These are phyloP conservation scores for Pseudogymnoascus sp. DNA, from an alignment of 2,329 filamentous ascomycete species.

Conservation along the genomic window DNA sequence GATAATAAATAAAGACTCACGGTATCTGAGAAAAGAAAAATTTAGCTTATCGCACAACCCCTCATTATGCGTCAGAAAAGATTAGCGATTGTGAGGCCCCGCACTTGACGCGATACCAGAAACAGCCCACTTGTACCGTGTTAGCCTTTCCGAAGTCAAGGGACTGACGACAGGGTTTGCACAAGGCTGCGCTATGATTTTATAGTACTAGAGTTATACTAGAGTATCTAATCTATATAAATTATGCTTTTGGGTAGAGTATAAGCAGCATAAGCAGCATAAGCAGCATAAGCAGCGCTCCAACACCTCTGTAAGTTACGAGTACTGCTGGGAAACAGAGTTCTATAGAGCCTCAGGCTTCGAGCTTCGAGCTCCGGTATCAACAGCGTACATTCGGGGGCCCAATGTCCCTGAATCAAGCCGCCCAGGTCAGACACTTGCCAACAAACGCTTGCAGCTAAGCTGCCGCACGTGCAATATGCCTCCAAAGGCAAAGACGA, in stretches of 20 bases:
- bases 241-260: neutral
- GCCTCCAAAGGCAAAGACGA: conserved; percentile 46
- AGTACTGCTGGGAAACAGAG: neutral
- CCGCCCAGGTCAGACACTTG: neutral
- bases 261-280: neutral
- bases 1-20: conserved; percentile 4
- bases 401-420: neutral
- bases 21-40: conserved; percentile 5
- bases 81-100: conserved; percentile 7
- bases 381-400: neutral
- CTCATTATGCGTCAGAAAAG: conserved; percentile 8
- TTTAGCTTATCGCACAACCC: conserved; percentile 8
- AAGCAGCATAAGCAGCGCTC: neutral
- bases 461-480: conserved; percentile 23
- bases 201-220: neutral
- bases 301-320: neutral
- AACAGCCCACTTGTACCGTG: conserved; percentile 5
- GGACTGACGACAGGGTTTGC: conserved; percentile 4
- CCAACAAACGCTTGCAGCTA: neutral
- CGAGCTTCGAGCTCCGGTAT: neutral
- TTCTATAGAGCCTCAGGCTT: neutral
- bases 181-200: conserved; percentile 4
- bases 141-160: conserved; percentile 4
- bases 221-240: neutral
- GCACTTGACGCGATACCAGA: conserved; percentile 6